These are phyloP conservation scores for Periconia digitata DNA, from an alignment of 2,329 filamentous ascomycete species.

Conservation along the genomic window DNA sequence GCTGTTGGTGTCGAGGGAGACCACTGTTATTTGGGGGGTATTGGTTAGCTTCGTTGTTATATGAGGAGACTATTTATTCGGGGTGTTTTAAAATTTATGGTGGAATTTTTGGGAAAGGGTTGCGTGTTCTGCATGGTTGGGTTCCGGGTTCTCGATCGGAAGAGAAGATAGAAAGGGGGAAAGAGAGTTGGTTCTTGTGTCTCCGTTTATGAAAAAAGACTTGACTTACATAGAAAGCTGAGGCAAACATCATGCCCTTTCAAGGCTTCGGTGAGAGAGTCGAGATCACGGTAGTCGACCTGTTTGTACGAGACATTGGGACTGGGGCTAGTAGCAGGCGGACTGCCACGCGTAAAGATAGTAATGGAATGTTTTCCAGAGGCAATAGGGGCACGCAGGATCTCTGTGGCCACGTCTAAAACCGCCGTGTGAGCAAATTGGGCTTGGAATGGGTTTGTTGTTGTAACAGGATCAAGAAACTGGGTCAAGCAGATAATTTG, in stretches of 20 bases:
- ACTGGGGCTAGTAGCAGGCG: constrained; percentile 5
- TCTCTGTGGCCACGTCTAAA: constrained; percentile 56
- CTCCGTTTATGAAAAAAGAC: constrained; percentile 20
- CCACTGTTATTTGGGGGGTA: constrained; percentile 35
- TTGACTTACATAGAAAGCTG: constrained; percentile 39
- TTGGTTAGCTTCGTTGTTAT: constrained; percentile 23
- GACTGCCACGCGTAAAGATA: constrained; percentile 53
- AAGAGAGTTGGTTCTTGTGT: neutral
- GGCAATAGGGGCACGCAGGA: constrained; percentile 54
- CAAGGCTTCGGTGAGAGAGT: constrained; percentile 43
- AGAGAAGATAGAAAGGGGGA: no score
- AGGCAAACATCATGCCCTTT: constrained; percentile 54
- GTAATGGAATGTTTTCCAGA: constrained; percentile 56
- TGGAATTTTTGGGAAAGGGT: no score
- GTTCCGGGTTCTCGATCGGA: no score
- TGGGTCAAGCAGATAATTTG: no score
- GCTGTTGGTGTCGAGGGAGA: constrained; percentile 26
- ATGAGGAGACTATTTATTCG: no score
- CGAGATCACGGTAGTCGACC: constrained; percentile 50
- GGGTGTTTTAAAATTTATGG: no score
- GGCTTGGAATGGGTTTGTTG: neutral
- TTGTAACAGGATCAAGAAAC: neutral
- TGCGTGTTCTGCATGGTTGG: no score
- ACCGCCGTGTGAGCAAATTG: constrained; percentile 1
- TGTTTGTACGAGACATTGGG: constrained; percentile 44